These are phyloP conservation scores for Neonectria sp. DNA, from an alignment of 2,329 filamentous ascomycete genomes.

Conservation along the genomic window DNA sequence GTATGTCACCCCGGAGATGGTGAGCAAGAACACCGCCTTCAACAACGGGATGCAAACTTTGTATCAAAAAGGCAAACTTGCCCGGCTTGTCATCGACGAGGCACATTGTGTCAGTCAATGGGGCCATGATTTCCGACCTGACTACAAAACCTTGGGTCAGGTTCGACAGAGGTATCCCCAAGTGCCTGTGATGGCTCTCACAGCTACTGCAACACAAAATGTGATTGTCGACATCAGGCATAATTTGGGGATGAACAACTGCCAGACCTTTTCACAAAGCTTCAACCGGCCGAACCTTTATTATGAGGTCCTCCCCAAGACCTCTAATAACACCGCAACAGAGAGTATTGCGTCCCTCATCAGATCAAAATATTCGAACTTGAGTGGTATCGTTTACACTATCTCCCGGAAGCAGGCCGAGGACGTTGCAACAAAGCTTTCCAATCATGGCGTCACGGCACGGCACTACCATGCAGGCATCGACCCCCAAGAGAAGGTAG, in stretches of 20 bases:
- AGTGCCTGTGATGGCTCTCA: slow-evolving; percentile 94
- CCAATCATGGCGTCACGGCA: slow-evolving; percentile 77
- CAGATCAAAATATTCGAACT: slow-evolving; percentile 74
- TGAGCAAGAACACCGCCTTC: slow-evolving; percentile 84
- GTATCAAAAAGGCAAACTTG: slow-evolving; percentile 80
- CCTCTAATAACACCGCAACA: slow-evolving; percentile 64
- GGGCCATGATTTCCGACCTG: slow-evolving; percentile 97
- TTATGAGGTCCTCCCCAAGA: slow-evolving; percentile 86
- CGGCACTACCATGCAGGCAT: slow-evolving; percentile 91
- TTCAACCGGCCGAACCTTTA: slow-evolving; percentile 97
- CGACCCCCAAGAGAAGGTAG: slow-evolving; percentile 74
- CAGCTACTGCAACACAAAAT: slow-evolving; percentile 93
- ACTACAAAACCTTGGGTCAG: slow-evolving; percentile 90
- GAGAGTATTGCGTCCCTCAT: slow-evolving; percentile 76
- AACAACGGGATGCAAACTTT: slow-evolving; percentile 76
- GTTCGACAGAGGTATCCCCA: slow-evolving; percentile 80
- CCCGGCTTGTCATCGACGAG: slow-evolving; percentile 96
- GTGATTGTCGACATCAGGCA: slow-evolving; percentile 93
- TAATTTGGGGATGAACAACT: slow-evolving; percentile 87
- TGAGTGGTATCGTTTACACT: slow-evolving; percentile 95
- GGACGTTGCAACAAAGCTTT: slow-evolving; percentile 80
- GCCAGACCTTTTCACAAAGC: slow-evolving; percentile 88
- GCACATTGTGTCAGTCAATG: slow-evolving; percentile 99
- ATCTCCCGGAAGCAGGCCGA: slow-evolving; percentile 89
- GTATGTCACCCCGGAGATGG: slow-evolving; percentile 98